Percentiles rank a stretch among this genome's conserved stretches.
Conservation (phyloP, 2,329 filamentous ascomycete genomes). For the Monilinia aucupariae region DNA sequence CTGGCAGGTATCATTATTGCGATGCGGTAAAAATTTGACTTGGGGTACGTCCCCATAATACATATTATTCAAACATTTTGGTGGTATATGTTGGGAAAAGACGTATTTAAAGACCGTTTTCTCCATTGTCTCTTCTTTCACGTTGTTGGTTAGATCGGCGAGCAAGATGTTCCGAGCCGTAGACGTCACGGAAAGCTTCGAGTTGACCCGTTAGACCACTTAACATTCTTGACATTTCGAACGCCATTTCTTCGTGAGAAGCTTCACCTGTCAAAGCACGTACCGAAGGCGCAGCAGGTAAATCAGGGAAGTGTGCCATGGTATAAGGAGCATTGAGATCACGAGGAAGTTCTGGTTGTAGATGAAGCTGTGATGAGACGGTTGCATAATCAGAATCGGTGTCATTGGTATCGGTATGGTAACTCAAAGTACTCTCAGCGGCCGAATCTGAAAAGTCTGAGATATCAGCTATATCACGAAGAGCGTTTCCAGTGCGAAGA, state of each 20-base stretch:
- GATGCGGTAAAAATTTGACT: neutral
- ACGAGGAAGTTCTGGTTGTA: neutral
- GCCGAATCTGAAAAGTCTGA: conserved; percentile 34
- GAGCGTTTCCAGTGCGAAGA: conserved; percentile 21
- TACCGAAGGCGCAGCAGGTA: conserved; percentile 28
- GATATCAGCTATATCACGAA: conserved; percentile 29
- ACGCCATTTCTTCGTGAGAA: conserved; percentile 26
- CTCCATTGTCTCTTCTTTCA: conserved; percentile 13
- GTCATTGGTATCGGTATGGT: conserved; percentile 19
- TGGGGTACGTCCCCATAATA: neutral
- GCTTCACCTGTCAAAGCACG: conserved; percentile 28
- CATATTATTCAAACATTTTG: neutral
- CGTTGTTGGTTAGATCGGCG: conserved; percentile 9
- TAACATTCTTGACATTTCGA: conserved; percentile 29
- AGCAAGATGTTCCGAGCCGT: conserved; percentile 20
- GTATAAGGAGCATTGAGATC: conserved; percentile 17
- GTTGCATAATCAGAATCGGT: conserved; percentile 24
- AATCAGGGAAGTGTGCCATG: conserved; percentile 24
- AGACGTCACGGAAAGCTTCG: conserved; percentile 28
- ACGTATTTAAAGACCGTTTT: conserved; percentile 6
- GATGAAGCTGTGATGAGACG: conserved; percentile 21
- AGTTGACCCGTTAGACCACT: conserved; percentile 27
- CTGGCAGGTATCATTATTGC: neutral
- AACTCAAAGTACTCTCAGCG: conserved; percentile 21
- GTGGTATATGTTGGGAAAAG: neutral